A percentile compares a stretch with the other conserved stretches of the same genome.
phyloP scores from a whole-genome alignment of 192 early-diverging fungal species.

The Spinellus fusiger region DNA sequence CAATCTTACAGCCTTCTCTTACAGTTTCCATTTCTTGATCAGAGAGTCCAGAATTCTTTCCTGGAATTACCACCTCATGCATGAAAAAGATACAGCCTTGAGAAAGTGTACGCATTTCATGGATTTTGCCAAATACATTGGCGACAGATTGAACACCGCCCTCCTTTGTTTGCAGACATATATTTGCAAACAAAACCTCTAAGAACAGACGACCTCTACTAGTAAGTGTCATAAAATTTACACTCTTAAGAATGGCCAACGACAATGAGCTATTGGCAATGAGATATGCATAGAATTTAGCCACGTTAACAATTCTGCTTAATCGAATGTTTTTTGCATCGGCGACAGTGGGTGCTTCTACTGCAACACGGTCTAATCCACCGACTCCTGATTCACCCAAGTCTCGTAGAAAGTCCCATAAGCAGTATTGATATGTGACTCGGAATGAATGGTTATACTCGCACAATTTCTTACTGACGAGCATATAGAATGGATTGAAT shows the following conservation, averaged over 20 bases:
- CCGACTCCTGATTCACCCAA: constrained; percentile 76
- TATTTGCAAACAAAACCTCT: constrained; percentile 65
- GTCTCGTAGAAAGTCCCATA: constrained; percentile 93
- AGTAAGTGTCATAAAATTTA: constrained; percentile 68
- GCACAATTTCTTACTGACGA: constrained; percentile 80
- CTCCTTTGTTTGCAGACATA: constrained; percentile 58
- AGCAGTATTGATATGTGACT: constrained; percentile 88
- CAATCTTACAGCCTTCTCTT: constrained; percentile 58
- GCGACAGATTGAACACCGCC: constrained; percentile 47
- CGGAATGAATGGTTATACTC: constrained; percentile 68
- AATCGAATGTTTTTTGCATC: constrained; percentile 53
- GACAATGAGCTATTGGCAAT: constrained; percentile 63
- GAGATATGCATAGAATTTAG: constrained; percentile 82
- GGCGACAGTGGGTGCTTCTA: constrained; percentile 24
- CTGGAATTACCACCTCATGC: constrained; percentile 63
- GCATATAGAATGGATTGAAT: constrained; percentile 92
- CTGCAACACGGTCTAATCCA: constrained; percentile 51
- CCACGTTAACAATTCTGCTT: constrained; percentile 72
- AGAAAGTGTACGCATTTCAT: constrained; percentile 58
- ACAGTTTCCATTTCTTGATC: constrained; percentile 63
- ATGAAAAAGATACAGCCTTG: constrained; percentile 85
- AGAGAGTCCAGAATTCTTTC: constrained; percentile 45
- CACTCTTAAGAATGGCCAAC: constrained; percentile 70
- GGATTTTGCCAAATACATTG: constrained; percentile 50
- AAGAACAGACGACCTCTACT: constrained; percentile 58